These are phyloP conservation scores for Chlorella sp. DNA, from an alignment of 139 green algal species.

Conservation along the genomic window DNA sequence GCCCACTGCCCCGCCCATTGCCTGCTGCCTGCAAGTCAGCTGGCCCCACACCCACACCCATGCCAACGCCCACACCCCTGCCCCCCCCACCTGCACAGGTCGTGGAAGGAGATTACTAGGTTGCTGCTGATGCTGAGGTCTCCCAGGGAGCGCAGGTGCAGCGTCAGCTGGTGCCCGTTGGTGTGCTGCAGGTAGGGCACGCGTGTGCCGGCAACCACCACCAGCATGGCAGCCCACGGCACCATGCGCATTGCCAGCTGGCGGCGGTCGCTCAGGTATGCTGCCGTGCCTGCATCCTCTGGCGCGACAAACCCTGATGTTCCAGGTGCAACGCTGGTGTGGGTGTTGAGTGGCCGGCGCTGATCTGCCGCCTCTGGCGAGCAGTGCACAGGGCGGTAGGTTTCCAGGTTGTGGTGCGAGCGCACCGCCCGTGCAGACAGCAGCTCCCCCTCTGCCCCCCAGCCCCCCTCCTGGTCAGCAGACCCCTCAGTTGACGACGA, in stretches of 20 bases:
- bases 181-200: constrained; percentile 33
- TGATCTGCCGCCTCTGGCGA: too few species aligned
- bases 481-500: background rate
- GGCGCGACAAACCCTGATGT: too few species aligned
- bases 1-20: too few species aligned
- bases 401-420: background rate
- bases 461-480: background rate
- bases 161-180: constrained; percentile 12
- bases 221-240: constrained; percentile 49
- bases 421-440: background rate
- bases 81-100: constrained; percentile 10
- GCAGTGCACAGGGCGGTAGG: background rate
- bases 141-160: constrained; percentile 41
- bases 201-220: constrained; percentile 48
- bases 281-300: background rate
- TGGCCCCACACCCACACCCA: background rate
- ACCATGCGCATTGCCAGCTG: constrained; percentile 30
- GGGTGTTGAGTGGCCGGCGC: too few species aligned
- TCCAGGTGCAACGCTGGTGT: too few species aligned
- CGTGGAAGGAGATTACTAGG: constrained; percentile 15
- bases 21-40: too few species aligned
- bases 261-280: background rate
- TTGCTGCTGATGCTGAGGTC: constrained; percentile 30
- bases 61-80: background rate
- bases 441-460: background rate